phyloP scores from a whole-genome alignment of 495 filamentous ascomycete species.

The Pseudevernia furfuracea region DNA sequence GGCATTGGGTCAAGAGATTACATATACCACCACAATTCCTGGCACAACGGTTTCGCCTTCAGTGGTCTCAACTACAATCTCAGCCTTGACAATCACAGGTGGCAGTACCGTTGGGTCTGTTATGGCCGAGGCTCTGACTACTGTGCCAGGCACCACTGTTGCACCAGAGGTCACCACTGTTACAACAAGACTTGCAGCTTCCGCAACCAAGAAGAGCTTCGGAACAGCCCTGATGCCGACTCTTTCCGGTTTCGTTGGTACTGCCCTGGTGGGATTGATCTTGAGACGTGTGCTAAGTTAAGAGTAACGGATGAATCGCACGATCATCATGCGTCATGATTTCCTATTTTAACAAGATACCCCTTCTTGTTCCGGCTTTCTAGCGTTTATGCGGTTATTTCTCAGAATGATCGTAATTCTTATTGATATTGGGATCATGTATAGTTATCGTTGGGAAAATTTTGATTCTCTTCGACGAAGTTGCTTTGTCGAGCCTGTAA shows the following conservation, averaged over 20 bases:
- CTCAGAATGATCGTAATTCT: neutral
- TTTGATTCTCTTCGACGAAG: neutral
- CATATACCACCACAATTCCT: conserved; percentile 21
- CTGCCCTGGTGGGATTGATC: neutral
- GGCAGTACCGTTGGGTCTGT: conserved; percentile 8
- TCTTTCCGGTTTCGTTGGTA: neutral
- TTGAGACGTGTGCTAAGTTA: neutral
- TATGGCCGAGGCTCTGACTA: conserved; percentile 15
- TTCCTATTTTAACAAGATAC: neutral
- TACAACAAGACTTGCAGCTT: conserved; percentile 16
- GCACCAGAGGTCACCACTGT: conserved; percentile 16
- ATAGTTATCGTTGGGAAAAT: neutral
- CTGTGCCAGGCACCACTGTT: conserved; percentile 19
- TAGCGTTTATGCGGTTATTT: neutral
- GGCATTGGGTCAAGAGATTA: conserved; percentile 27
- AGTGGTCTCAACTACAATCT: conserved; percentile 10
- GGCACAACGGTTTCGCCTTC: conserved; percentile 22
- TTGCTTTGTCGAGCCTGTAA: no score
- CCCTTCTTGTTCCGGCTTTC: conserved; percentile 3
- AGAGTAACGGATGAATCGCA: neutral
- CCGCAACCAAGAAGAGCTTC: conserved; percentile 17
- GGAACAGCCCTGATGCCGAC: neutral
- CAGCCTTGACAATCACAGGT: conserved; percentile 8
- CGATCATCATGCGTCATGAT: neutral
- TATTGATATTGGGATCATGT: neutral